phyloP scores from a whole-genome alignment of 768 basidiomycete genomes.

The Auriculariales sp. region DNA sequence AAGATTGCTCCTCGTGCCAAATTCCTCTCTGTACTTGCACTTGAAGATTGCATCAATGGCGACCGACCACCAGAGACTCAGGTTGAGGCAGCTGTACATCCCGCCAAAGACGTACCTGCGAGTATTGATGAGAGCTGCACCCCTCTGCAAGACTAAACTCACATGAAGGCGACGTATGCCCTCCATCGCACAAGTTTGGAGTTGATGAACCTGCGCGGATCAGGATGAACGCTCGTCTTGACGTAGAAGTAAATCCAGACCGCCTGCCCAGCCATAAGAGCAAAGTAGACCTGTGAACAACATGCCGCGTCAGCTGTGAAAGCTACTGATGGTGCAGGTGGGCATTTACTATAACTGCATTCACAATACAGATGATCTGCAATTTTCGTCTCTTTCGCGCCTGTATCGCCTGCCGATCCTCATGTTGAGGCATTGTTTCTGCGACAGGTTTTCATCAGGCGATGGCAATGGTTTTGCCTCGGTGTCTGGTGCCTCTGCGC shows the following conservation, averaged over 20 bases:
- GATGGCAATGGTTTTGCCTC: too few relatives aligned
- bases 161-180: not conserved
- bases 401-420: too few relatives aligned
- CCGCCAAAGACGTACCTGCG: not conserved
- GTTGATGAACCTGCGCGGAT: not conserved
- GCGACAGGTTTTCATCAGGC: too few relatives aligned
- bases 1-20: not conserved
- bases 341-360: too few relatives aligned
- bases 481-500: too few relatives aligned
- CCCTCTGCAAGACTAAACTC: too few relatives aligned
- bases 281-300: not conserved
- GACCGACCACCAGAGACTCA: not conserved
- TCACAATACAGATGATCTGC: too few relatives aligned
- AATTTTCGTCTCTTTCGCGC: too few relatives aligned
- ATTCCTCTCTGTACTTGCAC: not conserved
- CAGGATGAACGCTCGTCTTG: not conserved
- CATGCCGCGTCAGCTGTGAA: too few relatives aligned
- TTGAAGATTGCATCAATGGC: not conserved
- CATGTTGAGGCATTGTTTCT: too few relatives aligned
- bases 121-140: too few relatives aligned
- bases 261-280: not conserved
- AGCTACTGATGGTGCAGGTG: too few relatives aligned
- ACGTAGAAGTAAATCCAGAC: not conserved
- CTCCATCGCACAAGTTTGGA: not conserved
- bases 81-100: not conserved